Percentiles rank a stretch among this genome's conserved stretches.
Conservation (phyloP, 768 basidiomycete species). For the Kwoniella bestiolae region DNA sequence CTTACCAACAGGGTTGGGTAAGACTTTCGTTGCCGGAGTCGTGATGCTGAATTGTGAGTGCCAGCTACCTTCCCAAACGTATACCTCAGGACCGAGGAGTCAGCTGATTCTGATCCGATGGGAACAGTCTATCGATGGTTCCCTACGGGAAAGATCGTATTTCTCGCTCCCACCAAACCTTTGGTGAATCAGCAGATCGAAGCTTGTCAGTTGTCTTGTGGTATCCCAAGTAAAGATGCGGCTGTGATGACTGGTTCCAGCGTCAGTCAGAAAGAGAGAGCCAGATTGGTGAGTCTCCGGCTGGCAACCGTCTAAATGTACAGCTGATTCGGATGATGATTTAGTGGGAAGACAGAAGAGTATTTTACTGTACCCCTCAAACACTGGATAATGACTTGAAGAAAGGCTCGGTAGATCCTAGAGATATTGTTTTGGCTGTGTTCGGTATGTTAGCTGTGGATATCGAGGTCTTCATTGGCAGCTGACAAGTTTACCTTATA, state of each 20-base stretch:
- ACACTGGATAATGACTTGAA: conserved; percentile 85
- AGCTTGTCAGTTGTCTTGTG: conserved; percentile 89
- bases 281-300: conserved; percentile 24
- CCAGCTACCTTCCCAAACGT: neutral
- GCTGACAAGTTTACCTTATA: neutral
- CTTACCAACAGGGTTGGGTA: conserved; percentile 92
- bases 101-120: too few relatives aligned
- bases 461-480: neutral
- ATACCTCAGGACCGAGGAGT: too few relatives aligned
- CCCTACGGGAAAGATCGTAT: conserved; percentile 67
- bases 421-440: conserved; percentile 82
- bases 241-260: conserved; percentile 80
- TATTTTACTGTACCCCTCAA: conserved; percentile 96
- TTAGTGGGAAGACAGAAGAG: conserved; percentile 60
- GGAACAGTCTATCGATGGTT: conserved; percentile 57
- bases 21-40: conserved; percentile 96
- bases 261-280: conserved; percentile 36
- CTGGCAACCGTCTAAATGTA: neutral
- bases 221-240: conserved; percentile 85
- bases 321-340: conserved; percentile 10
- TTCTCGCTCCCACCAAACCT: conserved; percentile 94
- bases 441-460: conserved; percentile 65
- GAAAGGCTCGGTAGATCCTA: conserved; percentile 72
- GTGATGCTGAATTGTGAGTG: conserved; percentile 89
- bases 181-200: conserved; percentile 93